phyloP scores from a whole-genome alignment of 169 alveolate species.

The Cryptosporidium bovis region DNA sequence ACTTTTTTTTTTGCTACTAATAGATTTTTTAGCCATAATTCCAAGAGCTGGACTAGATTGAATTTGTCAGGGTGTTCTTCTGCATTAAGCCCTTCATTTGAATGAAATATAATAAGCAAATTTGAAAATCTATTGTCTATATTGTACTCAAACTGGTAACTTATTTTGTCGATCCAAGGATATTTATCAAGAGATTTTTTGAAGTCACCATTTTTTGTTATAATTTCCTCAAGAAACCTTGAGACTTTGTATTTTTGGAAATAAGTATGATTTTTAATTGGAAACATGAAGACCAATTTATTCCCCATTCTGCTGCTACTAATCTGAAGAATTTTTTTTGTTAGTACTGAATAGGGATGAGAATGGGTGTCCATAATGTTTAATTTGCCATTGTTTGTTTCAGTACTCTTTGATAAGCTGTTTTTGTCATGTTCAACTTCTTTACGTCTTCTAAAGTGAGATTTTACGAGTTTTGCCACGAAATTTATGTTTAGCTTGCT shows the following conservation, averaged over 20 bases:
- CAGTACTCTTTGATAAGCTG: too few relatives aligned
- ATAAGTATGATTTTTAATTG: not conserved
- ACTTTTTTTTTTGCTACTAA: not conserved
- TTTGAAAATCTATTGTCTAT: constrained; percentile 25
- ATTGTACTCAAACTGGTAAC: constrained; percentile 28
- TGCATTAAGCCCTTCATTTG: constrained; percentile 10
- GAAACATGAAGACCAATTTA: constrained; percentile 22
- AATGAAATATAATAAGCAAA: constrained; percentile 6
- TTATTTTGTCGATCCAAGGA: constrained; percentile 3
- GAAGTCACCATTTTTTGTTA: not conserved
- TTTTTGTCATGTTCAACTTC: too few relatives aligned
- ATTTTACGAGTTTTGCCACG: not conserved
- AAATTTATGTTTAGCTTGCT: not conserved
- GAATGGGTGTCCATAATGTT: not conserved
- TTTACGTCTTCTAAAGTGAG: not conserved
- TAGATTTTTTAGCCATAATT: constrained; percentile 17
- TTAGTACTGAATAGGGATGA: constrained; percentile 19
- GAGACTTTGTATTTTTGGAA: not conserved
- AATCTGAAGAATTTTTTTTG: constrained; percentile 34
- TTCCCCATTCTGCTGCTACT: constrained; percentile 28
- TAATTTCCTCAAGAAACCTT: not conserved
- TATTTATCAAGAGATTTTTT: not conserved
- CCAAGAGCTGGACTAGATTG: constrained; percentile 13
- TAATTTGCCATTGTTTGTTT: not conserved
- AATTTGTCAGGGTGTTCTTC: constrained; percentile 2